Conservation (phyloP, 371 early-diverging fungal genomes). For the Mortierella sp. region DNA sequence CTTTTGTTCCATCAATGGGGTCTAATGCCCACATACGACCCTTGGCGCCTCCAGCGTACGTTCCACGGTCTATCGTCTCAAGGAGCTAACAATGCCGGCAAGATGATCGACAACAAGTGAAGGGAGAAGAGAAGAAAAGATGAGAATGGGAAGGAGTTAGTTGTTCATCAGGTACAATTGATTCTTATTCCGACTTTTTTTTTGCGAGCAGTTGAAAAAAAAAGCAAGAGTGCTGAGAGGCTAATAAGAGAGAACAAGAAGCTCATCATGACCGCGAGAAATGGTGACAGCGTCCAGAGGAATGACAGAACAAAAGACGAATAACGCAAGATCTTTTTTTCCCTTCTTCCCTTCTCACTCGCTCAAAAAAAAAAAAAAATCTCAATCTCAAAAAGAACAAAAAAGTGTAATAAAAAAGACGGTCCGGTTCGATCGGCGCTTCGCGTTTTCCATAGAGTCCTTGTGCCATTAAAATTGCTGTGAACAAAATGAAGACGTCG, state of each 20-base stretch:
- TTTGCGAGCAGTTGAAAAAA: not conserved
- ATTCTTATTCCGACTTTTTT: not conserved
- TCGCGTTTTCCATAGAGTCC: not conserved
- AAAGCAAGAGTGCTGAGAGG: not conserved
- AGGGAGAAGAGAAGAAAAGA: not conserved
- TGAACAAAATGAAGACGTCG: not conserved
- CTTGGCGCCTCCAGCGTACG: conserved; percentile 81
- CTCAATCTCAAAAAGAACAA: conserved; percentile 15
- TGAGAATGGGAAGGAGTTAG: not conserved
- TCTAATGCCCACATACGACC: conserved; percentile 97
- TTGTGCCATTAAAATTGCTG: not conserved
- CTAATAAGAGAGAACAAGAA: conserved; percentile 1
- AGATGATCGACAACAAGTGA: not conserved
- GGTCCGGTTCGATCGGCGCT: conserved; percentile 5
- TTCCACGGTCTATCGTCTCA: conserved; percentile 92
- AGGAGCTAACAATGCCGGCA: conserved; percentile 70
- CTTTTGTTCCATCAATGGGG: conserved; percentile 96
- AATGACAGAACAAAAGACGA: not conserved
- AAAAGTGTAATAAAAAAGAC: conserved; percentile 3
- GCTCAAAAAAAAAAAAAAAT: conserved; percentile 8
- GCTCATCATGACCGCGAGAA: conserved; percentile 36
- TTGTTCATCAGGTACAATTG: not conserved
- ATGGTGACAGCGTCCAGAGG: conserved; percentile 33
- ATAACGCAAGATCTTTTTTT: conserved; percentile 8
- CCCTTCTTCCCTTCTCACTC: not conserved